Evolutionary conservation across 306 rosid genomes (phyloP).

Genomic region (Cicer bijugum): DNA sequence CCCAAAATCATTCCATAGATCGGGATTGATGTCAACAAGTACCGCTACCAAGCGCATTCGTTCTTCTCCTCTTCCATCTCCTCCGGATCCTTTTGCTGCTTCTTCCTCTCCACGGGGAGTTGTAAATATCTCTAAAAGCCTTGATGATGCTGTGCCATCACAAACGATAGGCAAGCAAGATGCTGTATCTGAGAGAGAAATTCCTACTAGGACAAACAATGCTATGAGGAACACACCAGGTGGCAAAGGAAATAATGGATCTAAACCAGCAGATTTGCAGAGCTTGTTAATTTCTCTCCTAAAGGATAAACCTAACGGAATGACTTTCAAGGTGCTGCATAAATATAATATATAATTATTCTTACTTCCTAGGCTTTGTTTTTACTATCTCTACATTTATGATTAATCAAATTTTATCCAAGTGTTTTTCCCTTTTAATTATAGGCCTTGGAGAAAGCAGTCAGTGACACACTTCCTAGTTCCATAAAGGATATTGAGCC

Average conservation of each 20-base stretch:
- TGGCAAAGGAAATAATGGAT: constrained; percentile 62
- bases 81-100: constrained; percentile 68
- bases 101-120: constrained; percentile 68
- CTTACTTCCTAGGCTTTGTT: constrained; percentile 24
- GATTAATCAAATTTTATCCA: constrained; percentile 34
- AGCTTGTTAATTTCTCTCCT: constrained; percentile 68
- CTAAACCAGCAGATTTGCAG: constrained; percentile 73
- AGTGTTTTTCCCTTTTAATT: constrained; percentile 36
- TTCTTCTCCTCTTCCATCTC: constrained; percentile 77
- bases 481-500: constrained; percentile 73
- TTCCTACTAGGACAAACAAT: constrained; percentile 51
- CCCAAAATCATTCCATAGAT: constrained; percentile 62
- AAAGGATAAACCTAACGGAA: constrained; percentile 82
- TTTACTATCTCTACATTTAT: constrained; percentile 19
- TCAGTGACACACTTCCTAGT: constrained; percentile 73
- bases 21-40: constrained; percentile 58
- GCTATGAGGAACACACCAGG: constrained; percentile 56
- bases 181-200: constrained; percentile 65
- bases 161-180: constrained; percentile 63
- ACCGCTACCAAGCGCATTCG: constrained; percentile 64
- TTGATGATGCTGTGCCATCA: constrained; percentile 64
- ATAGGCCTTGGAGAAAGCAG: constrained; percentile 86
- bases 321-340: constrained; percentile 68
- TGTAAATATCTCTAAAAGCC: constrained; percentile 60
- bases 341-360: constrained; percentile 25